phyloP scores from a whole-genome alignment of 352 stramenopile species.

The Peronosclerospora sorghi region DNA sequence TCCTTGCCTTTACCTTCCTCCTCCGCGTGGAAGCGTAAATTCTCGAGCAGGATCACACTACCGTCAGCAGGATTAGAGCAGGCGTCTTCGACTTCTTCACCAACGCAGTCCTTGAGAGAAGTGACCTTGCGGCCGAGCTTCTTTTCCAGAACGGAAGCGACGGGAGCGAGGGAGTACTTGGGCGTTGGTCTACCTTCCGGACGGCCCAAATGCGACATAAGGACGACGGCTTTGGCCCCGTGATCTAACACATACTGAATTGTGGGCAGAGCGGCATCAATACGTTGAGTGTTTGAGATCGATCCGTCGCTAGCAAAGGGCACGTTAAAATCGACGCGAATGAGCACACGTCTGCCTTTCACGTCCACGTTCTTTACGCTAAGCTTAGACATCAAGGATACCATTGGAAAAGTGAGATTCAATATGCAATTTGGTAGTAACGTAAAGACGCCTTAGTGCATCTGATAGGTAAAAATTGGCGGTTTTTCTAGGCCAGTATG shows the following conservation, averaged over 20 bases:
- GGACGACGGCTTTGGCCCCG: slow-evolving; percentile 95
- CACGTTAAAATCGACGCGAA: slow-evolving; percentile 99
- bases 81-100: slow-evolving; percentile 75
- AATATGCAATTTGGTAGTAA: too few relatives aligned
- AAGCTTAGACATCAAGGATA: slow-evolving; percentile 82
- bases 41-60: slow-evolving; percentile 96
- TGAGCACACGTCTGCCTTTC: slow-evolving; percentile 96
- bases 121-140: slow-evolving; percentile 88
- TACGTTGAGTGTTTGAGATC: slow-evolving; percentile 98
- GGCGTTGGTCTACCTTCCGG: slow-evolving; percentile 89
- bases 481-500: too few relatives aligned
- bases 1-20: slow-evolving; percentile 90
- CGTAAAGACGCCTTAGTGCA: too few relatives aligned
- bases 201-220: slow-evolving; percentile 97
- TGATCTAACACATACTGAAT: slow-evolving; percentile 96
- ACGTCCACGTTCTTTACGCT: slow-evolving; percentile 90
- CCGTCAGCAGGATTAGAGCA: slow-evolving; percentile 54
- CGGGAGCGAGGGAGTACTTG: slow-evolving; percentile 95
- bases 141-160: slow-evolving; percentile 86
- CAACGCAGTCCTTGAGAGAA: slow-evolving; percentile 95
- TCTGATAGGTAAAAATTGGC: too few relatives aligned
- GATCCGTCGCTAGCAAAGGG: slow-evolving; percentile 90
- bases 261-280: slow-evolving; percentile 93
- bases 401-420: too few relatives aligned
- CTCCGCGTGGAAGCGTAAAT: slow-evolving; percentile 97